These are phyloP conservation scores for Musa acuminata DNA, from an alignment of 176 grass and related monocot species.

Conservation along the genomic window DNA sequence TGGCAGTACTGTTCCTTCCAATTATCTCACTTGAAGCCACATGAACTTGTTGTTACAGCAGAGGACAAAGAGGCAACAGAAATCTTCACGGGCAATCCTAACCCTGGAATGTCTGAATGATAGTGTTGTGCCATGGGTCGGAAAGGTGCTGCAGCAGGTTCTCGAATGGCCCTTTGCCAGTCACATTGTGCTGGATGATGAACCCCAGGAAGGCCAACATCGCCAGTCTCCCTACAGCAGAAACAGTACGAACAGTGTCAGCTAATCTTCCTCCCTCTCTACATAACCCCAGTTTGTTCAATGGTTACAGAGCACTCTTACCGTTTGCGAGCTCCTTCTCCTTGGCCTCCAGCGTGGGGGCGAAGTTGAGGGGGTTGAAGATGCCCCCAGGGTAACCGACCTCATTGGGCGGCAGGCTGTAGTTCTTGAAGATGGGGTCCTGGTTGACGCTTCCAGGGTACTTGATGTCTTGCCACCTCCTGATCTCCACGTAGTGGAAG, in stretches of 20 bases:
- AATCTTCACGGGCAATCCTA: not conserved
- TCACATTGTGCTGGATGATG: conserved; percentile 18
- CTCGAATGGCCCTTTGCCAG: conserved; percentile 13
- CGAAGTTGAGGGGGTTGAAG: conserved; percentile 20
- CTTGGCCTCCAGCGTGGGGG: conserved; percentile 1
- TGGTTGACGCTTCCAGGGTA: conserved; percentile 17
- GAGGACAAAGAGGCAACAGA: not conserved
- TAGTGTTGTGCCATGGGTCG: conserved; percentile 19
- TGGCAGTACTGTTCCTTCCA: not conserved
- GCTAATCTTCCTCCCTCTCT: too few relatives aligned
- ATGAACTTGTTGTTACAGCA: not conserved
- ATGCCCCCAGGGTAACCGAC: conserved; percentile 11
- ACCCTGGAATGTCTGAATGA: conserved; percentile 7
- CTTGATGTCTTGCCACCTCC: conserved; percentile 23
- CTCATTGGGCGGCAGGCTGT: conserved; percentile 13
- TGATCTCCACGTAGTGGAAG: conserved; percentile 21
- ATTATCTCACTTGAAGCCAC: not conserved
- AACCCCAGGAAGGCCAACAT: conserved; percentile 20
- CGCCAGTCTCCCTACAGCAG: conserved; percentile 11
- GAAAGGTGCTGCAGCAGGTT: conserved; percentile 17
- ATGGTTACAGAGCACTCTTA: not conserved
- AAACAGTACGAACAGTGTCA: not conserved
- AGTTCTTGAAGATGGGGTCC: conserved; percentile 20
- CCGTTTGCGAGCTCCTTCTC: conserved; percentile 21
- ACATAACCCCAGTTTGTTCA: too few relatives aligned